A percentile compares a stretch with the other conserved stretches of the same genome.
phyloP scores from a whole-genome alignment of 1,139 yeast genomes.

The Lodderomyces metapsilosis region DNA sequence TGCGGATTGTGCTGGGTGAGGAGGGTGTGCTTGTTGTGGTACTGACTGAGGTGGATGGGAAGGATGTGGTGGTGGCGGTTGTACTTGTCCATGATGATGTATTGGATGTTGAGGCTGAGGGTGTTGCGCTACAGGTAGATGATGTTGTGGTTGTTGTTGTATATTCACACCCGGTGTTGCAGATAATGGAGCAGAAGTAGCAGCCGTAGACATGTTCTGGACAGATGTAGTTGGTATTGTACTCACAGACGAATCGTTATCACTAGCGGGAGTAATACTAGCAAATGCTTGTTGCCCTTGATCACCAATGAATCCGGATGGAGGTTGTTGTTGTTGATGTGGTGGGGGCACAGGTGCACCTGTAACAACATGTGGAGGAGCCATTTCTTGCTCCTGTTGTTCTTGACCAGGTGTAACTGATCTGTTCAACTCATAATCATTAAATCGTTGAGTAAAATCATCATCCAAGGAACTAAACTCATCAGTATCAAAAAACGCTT shows the following conservation, averaged over 20 bases:
- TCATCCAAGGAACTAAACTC: constrained; percentile 15
- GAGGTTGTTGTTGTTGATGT: neutral
- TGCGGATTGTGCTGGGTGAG: constrained; percentile 3
- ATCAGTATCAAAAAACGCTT: constrained; percentile 36
- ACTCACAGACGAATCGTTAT: neutral
- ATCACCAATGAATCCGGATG: neutral
- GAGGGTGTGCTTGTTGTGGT: too few species aligned
- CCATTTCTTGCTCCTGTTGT: neutral
- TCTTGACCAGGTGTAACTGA: constrained; percentile 7
- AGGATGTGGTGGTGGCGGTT: too few species aligned
- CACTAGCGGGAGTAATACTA: constrained; percentile 2
- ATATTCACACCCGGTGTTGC: neutral
- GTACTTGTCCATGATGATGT: constrained; percentile 1
- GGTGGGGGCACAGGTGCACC: too few species aligned
- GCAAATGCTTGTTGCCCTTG: neutral
- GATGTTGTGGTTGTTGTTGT: constrained; percentile 4
- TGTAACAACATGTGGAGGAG: neutral
- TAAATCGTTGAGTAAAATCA: constrained; percentile 8
- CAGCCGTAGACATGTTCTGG: constrained; percentile 7
- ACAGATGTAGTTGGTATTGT: neutral
- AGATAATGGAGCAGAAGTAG: neutral
- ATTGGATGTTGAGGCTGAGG: constrained; percentile 5
- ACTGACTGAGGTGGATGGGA: too few species aligned
- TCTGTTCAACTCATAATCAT: constrained; percentile 11
- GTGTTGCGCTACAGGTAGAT: neutral